Percentiles rank a stretch among this genome's conserved stretches.
These are phyloP conservation scores for Nicotiana rustica DNA, from an alignment of 305 asterid species.

Conservation along the genomic window DNA sequence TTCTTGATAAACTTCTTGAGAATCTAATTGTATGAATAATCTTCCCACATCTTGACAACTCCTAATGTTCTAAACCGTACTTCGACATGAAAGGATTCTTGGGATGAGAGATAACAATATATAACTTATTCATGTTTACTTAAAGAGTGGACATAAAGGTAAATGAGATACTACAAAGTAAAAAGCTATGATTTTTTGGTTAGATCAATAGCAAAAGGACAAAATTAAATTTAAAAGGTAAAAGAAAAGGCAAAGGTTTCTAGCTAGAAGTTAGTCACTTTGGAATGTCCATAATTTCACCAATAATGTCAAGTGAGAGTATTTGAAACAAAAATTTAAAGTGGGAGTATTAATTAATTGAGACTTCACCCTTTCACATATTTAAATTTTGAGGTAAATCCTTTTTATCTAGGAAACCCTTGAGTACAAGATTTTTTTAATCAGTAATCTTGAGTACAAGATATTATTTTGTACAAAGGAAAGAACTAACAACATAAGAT, in stretches of 20 bases:
- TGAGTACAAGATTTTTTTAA: slow-evolving; percentile 1
- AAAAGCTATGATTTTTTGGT: not conserved
- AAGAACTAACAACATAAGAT: slow-evolving; percentile 9
- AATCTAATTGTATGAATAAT: slow-evolving; percentile 27
- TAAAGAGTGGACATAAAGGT: slow-evolving; percentile 4
- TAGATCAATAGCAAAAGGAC: slow-evolving; percentile 16
- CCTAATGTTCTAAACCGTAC: not conserved
- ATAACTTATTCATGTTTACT: not conserved
- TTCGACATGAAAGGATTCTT: slow-evolving; percentile 22
- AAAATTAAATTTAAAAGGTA: not conserved
- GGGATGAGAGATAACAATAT: not conserved
- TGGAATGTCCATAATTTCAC: slow-evolving; percentile 12
- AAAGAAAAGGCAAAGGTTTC: not conserved
- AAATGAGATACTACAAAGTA: slow-evolving; percentile 14
- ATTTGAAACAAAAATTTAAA: not conserved
- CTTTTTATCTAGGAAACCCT: slow-evolving; percentile 7
- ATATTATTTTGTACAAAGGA: slow-evolving; percentile 2
- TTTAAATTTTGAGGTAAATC: slow-evolving; percentile 11
- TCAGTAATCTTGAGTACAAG: slow-evolving; percentile 8
- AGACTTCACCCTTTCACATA: slow-evolving; percentile 15
- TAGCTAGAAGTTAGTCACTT: not conserved
- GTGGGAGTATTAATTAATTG: not conserved
- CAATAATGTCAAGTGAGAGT: slow-evolving; percentile 7
- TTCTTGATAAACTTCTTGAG: not conserved
- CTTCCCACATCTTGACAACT: not conserved